These are phyloP conservation scores for Paraconiothyrium brasiliense DNA, from an alignment of 2,329 filamentous ascomycete species.

Conservation along the genomic window DNA sequence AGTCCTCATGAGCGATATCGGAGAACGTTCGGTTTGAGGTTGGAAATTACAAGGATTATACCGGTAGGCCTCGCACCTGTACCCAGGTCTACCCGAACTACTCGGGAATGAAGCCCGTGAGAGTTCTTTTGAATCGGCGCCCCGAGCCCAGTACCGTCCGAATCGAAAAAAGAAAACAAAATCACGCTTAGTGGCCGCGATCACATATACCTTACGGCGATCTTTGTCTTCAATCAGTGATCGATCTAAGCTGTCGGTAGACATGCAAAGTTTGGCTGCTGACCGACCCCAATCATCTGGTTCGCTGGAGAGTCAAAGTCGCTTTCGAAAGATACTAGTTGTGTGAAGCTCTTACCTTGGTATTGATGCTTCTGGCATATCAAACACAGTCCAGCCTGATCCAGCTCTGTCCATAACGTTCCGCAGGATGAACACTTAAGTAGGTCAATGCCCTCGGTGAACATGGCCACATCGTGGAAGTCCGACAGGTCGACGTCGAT, in stretches of 20 bases:
- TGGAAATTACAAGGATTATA: neutral
- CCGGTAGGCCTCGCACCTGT: neutral
- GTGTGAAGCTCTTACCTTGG: neutral
- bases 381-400: slow-evolving; percentile 14
- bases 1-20: neutral
- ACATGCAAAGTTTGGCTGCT: neutral
- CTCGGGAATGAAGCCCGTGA: neutral
- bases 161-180: neutral
- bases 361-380: slow-evolving; percentile 10
- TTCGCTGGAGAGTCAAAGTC: neutral
- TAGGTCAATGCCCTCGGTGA: slow-evolving; percentile 24
- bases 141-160: neutral
- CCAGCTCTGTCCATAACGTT: slow-evolving; percentile 21
- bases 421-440: slow-evolving; percentile 25
- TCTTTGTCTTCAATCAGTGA: neutral
- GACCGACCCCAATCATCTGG: neutral
- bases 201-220: neutral
- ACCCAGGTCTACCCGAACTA: neutral
- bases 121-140: neutral
- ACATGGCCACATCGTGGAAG: slow-evolving; percentile 19
- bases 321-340: slow-evolving; percentile 9
- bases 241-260: neutral
- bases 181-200: too few species aligned
- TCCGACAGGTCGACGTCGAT: slow-evolving; percentile 29
- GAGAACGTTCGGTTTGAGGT: neutral